Evolutionary conservation across 148 eudicot species (phyloP), one percentile per base, ranked within the genome.

Genomic region (Polygonum maritimum): DNA sequence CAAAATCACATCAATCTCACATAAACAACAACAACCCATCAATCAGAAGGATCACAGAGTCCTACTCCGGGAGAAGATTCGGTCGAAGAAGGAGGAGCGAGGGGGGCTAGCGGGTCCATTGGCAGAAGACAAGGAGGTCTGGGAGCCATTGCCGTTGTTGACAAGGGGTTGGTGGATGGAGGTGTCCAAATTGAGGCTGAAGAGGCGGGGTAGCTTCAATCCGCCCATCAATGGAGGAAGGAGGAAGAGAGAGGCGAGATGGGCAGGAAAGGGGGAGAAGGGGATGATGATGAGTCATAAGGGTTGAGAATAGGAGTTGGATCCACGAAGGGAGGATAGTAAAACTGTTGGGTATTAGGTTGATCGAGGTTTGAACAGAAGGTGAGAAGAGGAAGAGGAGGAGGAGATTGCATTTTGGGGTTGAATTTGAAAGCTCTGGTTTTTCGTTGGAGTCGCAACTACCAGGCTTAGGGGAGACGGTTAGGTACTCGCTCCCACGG

Each of bases 31-130:
- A 38, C 6, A 78, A 52, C n/a, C 22, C 38, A 40, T 4, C 22
- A 67, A 67, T 36, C 19, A 67, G 45, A 16, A 36, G 4, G 36
- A 48, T 26, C 31, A 6, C 6, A 55, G 36, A 40, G 49, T n/a
- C 70, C 45, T 79, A 84, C 87, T 75, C 44, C 85, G 67, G 63
- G 77, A 77, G 69, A 79, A 31, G 63, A 82, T 10, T 45, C 81
- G 49, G 36, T 57, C 71, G 13, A 82, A 31, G 26, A 75, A 52
- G 15, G 26, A 63, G 15, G 26, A 63, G 58, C 38, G 82, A 16
- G 70, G 44, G 0, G 78, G 71, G 22, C 12, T 76, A 14, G 44
- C 14, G 38, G 80, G 45, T 48, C 87, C 87, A 73, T 77, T 77
- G 62, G 76, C 21, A 44, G 39, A 21, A 14, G 76, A 26, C 6